These are phyloP conservation scores for Solanum aculeatissimum DNA, from an alignment of 305 asterid genomes.

Conservation along the genomic window DNA sequence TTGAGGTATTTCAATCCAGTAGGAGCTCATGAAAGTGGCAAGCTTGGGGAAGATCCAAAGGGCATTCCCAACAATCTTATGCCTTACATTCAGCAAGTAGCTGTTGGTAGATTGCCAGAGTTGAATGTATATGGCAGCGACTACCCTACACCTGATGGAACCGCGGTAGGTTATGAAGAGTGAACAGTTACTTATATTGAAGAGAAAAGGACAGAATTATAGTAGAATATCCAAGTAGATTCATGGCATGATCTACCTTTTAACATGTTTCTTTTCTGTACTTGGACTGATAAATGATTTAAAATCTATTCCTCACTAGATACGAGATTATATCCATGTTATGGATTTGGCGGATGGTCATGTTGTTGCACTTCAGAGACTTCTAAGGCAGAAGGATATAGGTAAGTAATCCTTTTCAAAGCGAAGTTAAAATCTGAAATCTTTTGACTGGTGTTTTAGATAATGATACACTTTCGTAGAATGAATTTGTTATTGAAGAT, in stretches of 20 bases:
- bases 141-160: constrained; percentile 92
- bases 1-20: constrained; percentile 92
- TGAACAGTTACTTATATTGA: background rate
- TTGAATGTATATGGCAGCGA: constrained; percentile 78
- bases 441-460: background rate
- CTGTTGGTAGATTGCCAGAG: constrained; percentile 81
- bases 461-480: background rate
- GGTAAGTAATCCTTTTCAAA: constrained; percentile 20
- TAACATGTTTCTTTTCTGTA: background rate
- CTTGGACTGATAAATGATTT: background rate
- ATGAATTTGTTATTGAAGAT: background rate
- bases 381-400: constrained; percentile 37
- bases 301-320: constrained; percentile 28
- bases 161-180: constrained; percentile 45
- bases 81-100: constrained; percentile 93
- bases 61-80: constrained; percentile 96
- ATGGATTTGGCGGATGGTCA: constrained; percentile 97
- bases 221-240: background rate
- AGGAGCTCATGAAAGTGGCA: constrained; percentile 86
- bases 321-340: constrained; percentile 93
- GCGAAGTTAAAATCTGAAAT: background rate
- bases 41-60: constrained; percentile 83
- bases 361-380: constrained; percentile 73
- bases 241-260: background rate
- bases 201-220: background rate